Evolutionary conservation across 2,329 filamentous ascomycete genomes (phyloP).

Genomic region (Fusarium veterinarium): DNA sequence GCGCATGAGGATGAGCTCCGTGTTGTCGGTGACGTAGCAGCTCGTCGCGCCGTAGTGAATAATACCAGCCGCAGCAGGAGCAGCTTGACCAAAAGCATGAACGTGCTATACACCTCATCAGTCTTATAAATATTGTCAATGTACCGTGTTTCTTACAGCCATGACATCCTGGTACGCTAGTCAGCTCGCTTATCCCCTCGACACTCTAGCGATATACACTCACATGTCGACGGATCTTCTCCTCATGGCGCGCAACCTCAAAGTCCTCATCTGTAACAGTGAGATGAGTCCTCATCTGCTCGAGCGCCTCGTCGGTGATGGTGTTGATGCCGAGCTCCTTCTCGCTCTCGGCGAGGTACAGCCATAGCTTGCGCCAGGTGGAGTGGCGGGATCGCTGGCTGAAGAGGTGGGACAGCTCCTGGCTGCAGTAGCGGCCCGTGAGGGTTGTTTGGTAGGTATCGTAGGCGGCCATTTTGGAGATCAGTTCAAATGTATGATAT

Average conservation of each 20-base stretch:
- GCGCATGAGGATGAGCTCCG: not conserved
- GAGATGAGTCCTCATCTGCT: conserved; percentile 30
- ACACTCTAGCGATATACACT: not conserved
- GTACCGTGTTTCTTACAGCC: not conserved
- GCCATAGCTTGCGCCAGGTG: conserved; percentile 36
- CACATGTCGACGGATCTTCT: conserved; percentile 30
- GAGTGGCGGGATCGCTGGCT: conserved; percentile 24
- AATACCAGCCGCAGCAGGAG: not conserved
- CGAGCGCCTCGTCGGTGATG: conserved; percentile 31
- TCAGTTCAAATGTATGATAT: not conserved
- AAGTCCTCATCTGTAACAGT: conserved; percentile 29
- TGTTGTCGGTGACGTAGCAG: not conserved
- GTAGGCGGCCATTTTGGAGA: conserved; percentile 6
- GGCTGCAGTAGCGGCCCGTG: conserved; percentile 19
- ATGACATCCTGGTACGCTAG: conserved; percentile 16
- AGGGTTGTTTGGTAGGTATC: conserved; percentile 22
- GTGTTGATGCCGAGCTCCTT: conserved; percentile 29
- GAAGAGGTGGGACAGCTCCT: conserved; percentile 25
- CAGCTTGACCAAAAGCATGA: not conserved
- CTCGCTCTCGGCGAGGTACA: conserved; percentile 31
- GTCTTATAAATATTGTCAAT: not conserved
- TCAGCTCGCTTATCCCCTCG: not conserved
- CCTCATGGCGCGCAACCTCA: conserved; percentile 30
- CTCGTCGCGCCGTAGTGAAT: not conserved
- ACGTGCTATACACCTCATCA: conserved; percentile 2